These are phyloP conservation scores for Ceratocystis variospora DNA, from an alignment of 2,329 filamentous ascomycete species.

Conservation along the genomic window DNA sequence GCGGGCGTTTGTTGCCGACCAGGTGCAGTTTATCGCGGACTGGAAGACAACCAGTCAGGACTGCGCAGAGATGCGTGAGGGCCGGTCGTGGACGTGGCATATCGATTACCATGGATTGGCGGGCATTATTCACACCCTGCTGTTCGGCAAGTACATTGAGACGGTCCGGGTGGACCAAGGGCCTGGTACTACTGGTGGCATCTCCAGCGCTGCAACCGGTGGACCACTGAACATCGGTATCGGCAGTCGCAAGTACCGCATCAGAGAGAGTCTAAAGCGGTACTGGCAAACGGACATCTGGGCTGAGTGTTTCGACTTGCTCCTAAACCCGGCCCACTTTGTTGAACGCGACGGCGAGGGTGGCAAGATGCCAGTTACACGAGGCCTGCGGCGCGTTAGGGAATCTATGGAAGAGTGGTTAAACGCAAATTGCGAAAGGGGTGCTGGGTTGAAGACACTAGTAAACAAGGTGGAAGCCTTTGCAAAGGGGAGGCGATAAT, in stretches of 20 bases:
- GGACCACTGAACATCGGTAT: conserved; percentile 35
- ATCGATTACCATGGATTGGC: conserved; percentile 92
- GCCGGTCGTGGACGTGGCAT: conserved; percentile 92
- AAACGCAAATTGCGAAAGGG: conserved; percentile 67
- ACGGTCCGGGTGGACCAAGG: conserved; percentile 46
- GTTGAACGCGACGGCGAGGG: conserved; percentile 39
- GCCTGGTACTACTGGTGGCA: conserved; percentile 36
- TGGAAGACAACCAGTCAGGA: conserved; percentile 83
- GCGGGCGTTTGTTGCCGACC: conserved; percentile 60
- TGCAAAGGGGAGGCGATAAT: conserved; percentile 26
- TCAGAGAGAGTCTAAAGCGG: conserved; percentile 72
- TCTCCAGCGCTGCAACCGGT: conserved; percentile 32
- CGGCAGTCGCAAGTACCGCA: conserved; percentile 55
- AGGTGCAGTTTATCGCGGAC: conserved; percentile 76
- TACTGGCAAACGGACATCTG: conserved; percentile 97
- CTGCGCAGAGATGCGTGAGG: conserved; percentile 90
- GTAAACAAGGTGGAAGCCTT: conserved; percentile 49
- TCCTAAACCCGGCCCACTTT: conserved; percentile 67
- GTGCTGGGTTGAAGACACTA: conserved; percentile 55
- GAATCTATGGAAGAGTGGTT: conserved; percentile 77
- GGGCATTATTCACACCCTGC: conserved; percentile 70
- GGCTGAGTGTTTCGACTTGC: conserved; percentile 64
- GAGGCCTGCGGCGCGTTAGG: conserved; percentile 52
- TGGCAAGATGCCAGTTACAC: conserved; percentile 56
- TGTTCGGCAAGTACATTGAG: conserved; percentile 93